These are phyloP conservation scores for Arthroderma sp. DNA, from an alignment of 2,329 filamentous ascomycete species.

Conservation along the genomic window DNA sequence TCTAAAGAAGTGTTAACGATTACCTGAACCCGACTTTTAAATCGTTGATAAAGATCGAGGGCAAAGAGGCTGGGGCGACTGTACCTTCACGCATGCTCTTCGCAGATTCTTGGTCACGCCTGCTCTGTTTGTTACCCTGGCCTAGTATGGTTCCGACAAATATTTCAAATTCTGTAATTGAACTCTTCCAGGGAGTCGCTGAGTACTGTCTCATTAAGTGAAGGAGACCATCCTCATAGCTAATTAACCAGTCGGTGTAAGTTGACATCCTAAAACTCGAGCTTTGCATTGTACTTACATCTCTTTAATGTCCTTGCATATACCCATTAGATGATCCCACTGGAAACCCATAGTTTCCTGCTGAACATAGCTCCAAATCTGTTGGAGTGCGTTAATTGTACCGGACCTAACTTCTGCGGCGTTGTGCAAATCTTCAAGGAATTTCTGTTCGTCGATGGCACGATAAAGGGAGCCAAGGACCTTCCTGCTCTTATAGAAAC, in stretches of 20 bases:
- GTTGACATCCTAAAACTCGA: too few relatives aligned
- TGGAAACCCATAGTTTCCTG: constrained; percentile 14
- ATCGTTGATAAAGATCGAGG: neutral
- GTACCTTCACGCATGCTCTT: constrained; percentile 15
- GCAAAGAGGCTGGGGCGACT: neutral
- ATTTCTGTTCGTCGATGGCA: constrained; percentile 56
- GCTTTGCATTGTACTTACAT: constrained; percentile 9
- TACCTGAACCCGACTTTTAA: too few relatives aligned
- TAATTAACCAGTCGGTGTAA: neutral
- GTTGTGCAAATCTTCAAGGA: constrained; percentile 43
- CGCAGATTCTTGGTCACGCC: constrained; percentile 14
- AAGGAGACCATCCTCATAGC: constrained; percentile 11
- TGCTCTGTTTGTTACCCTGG: constrained; percentile 13
- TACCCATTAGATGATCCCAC: constrained; percentile 14
- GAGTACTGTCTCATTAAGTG: constrained; percentile 15
- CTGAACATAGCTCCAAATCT: constrained; percentile 13
- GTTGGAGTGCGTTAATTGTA: constrained; percentile 14
- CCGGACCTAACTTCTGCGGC: constrained; percentile 9
- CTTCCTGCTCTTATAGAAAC: constrained; percentile 56
- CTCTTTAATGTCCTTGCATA: constrained; percentile 10
- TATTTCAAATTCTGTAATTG: constrained; percentile 11
- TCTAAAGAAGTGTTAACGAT: constrained; percentile 5
- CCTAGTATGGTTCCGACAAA: constrained; percentile 13
- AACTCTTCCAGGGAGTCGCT: constrained; percentile 13
- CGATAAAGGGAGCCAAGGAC: constrained; percentile 59